Evolutionary conservation across 306 rosid genomes (phyloP).

Genomic region (Arachis stenosperma): DNA sequence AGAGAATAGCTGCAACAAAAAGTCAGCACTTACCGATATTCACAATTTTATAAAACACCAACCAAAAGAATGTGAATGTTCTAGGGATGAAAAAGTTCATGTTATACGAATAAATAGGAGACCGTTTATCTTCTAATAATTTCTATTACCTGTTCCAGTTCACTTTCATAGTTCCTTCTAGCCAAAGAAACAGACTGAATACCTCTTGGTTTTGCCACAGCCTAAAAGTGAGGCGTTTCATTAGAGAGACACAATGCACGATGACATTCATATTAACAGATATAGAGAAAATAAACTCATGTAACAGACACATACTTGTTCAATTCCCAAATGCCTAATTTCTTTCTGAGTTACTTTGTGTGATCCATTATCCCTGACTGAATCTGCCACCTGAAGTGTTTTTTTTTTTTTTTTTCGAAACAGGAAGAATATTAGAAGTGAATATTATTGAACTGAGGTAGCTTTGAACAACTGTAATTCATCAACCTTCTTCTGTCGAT

Average conservation of each 20-base stretch:
- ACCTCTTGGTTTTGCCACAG: constrained; percentile 56
- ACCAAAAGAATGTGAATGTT: not conserved
- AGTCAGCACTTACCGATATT: not conserved
- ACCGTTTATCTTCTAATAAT: not conserved
- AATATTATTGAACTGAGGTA: constrained; percentile 27
- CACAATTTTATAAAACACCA: constrained; percentile 14
- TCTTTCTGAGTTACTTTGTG: constrained; percentile 70
- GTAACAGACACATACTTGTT: constrained; percentile 61
- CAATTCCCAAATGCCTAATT: constrained; percentile 70
- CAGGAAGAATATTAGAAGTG: constrained; percentile 38
- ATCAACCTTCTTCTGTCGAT: constrained; percentile 69
- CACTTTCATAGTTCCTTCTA: constrained; percentile 68
- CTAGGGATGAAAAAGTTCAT: not conserved
- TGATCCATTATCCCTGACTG: constrained; percentile 51
- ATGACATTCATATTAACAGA: constrained; percentile 22
- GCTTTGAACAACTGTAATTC: constrained; percentile 31
- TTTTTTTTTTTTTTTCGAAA: no score
- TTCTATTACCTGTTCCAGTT: constrained; percentile 75
- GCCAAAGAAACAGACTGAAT: constrained; percentile 58
- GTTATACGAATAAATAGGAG: not conserved
- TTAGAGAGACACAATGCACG: constrained; percentile 23
- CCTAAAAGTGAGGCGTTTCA: constrained; percentile 53
- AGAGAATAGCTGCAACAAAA: constrained; percentile 7
- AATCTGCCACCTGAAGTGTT: constrained; percentile 64
- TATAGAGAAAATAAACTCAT: constrained; percentile 37